Conservation (phyloP, 495 filamentous ascomycete genomes). For the Pseudevernia furfuracea region DNA sequence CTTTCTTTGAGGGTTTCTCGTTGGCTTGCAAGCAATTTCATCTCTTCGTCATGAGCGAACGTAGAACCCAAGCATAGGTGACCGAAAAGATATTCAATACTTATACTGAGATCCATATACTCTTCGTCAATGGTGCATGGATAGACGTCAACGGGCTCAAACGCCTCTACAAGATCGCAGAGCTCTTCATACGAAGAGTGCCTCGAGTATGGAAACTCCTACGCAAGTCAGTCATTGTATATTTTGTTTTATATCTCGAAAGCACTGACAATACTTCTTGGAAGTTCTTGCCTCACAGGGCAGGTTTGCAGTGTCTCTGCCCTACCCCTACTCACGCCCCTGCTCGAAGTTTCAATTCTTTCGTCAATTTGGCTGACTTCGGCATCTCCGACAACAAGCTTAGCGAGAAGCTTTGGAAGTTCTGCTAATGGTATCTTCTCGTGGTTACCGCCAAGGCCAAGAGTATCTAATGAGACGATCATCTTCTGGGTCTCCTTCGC, state of each 20-base stretch:
- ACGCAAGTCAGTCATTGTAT: neutral
- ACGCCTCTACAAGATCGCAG: conserved; percentile 57
- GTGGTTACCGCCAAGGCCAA: conserved; percentile 34
- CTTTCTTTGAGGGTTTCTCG: conserved; percentile 8
- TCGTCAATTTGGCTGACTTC: conserved; percentile 3
- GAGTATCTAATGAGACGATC: conserved; percentile 37
- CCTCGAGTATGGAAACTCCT: conserved; percentile 76
- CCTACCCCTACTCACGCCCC: neutral
- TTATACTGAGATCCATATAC: conserved; percentile 54
- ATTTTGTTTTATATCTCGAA: neutral
- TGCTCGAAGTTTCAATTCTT: neutral
- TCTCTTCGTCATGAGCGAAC: conserved; percentile 62
- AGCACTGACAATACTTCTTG: conserved; percentile 11
- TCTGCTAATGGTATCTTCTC: conserved; percentile 40
- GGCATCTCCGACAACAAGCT: neutral
- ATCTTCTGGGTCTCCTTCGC: conserved; percentile 35
- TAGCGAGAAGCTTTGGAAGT: conserved; percentile 34
- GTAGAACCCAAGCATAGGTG: conserved; percentile 50
- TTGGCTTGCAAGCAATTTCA: conserved; percentile 31
- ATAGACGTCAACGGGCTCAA: conserved; percentile 69
- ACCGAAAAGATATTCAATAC: conserved; percentile 63
- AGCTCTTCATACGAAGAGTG: conserved; percentile 84
- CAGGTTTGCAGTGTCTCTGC: neutral
- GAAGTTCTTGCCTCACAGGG: conserved; percentile 3
- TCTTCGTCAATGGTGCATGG: conserved; percentile 70